phyloP scores from a whole-genome alignment of 768 basidiomycete genomes.

The Rhodotorula diobovata region DNA sequence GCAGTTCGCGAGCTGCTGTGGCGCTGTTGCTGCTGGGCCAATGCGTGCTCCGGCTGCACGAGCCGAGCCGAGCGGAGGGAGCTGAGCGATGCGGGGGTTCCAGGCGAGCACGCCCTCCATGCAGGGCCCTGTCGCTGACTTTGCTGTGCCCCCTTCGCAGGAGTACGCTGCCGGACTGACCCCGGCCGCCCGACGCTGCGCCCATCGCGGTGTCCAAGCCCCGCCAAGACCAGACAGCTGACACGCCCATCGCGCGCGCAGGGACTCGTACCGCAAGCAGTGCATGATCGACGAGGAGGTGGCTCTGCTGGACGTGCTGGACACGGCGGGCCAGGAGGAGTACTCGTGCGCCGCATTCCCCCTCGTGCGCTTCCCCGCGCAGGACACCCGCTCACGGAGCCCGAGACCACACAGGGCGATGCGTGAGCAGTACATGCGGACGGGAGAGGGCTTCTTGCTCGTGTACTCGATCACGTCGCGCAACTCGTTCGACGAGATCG shows the following conservation, averaged over 20 bases:
- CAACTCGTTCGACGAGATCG: conserved; percentile 52
- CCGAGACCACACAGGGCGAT: too few species aligned
- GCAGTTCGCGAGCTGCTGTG: too few species aligned
- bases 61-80: neutral
- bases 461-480: conserved; percentile 54
- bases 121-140: neutral
- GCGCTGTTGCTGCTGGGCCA: too few species aligned
- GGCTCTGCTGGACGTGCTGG: conserved; percentile 53
- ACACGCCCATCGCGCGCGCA: neutral
- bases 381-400: too few species aligned
- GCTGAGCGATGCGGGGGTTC: neutral
- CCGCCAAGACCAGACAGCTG: neutral
- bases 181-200: too few species aligned
- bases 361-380: neutral
- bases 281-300: conserved; percentile 53
- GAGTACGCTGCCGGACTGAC: too few species aligned
- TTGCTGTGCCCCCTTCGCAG: neutral
- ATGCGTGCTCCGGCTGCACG: too few species aligned
- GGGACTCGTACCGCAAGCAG: conserved; percentile 85
- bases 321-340: conserved; percentile 68
- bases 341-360: conserved; percentile 66
- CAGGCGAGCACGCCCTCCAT: neutral
- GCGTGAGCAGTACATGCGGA: conserved; percentile 99
- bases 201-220: too few species aligned
- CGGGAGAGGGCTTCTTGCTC: conserved; percentile 56